Evolutionary conservation across 1,284 basidiomycete genomes (phyloP).

Genomic region (Papiliotrema laurentii): DNA sequence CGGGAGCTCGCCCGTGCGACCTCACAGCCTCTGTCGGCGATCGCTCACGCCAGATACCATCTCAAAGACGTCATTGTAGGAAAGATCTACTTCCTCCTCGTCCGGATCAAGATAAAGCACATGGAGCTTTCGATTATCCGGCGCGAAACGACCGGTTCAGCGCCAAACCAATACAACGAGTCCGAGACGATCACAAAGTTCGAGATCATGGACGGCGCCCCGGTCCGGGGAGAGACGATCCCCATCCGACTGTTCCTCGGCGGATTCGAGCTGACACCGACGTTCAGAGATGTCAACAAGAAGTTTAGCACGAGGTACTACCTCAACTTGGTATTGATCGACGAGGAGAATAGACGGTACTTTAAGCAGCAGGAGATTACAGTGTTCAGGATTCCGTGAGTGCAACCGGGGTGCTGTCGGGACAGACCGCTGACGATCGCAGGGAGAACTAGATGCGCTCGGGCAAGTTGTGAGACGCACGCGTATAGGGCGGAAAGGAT

Average conservation of each 20-base stretch:
- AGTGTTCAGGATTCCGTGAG: slow-evolving; percentile 40
- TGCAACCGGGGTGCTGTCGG: background rate
- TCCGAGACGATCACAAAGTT: slow-evolving; percentile 99
- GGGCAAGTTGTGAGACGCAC: no score
- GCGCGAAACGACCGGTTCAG: slow-evolving; percentile 90
- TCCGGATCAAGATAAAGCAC: slow-evolving; percentile 99
- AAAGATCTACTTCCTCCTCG: slow-evolving; percentile 97
- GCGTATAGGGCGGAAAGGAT: background rate
- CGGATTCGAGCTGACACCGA: slow-evolving; percentile 96
- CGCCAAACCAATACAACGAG: slow-evolving; percentile 98
- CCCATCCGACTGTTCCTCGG: slow-evolving; percentile 96
- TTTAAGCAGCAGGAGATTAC: slow-evolving; percentile 49
- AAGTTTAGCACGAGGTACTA: slow-evolving; percentile 97
- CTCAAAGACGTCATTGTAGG: slow-evolving; percentile 98
- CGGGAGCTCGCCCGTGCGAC: background rate
- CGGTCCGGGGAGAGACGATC: slow-evolving; percentile 94
- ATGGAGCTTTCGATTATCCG: slow-evolving; percentile 99
- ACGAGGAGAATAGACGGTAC: slow-evolving; percentile 77
- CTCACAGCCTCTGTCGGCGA: background rate
- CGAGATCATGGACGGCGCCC: slow-evolving; percentile 98
- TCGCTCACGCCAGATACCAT: slow-evolving; percentile 67
- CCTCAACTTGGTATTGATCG: slow-evolving; percentile 91
- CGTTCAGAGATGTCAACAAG: slow-evolving; percentile 98
- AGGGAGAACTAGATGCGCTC: background rate
- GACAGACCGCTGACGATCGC: background rate